These are phyloP conservation scores for Volutella citrinella DNA, from an alignment of 2,329 filamentous ascomycete genomes.

Conservation along the genomic window DNA sequence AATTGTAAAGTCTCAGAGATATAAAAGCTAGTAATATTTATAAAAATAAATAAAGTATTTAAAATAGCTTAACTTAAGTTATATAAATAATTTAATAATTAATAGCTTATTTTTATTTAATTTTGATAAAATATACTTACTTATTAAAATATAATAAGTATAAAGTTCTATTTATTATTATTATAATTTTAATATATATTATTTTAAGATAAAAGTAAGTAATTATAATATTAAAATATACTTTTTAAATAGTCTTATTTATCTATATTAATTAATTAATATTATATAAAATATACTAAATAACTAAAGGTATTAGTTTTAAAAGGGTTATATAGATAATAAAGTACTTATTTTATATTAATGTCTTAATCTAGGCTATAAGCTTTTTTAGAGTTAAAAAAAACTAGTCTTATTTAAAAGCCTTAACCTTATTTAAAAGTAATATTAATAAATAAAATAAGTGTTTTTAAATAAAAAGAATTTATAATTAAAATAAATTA, in stretches of 20 bases:
- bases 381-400: neutral
- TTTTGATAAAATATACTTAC: too few relatives aligned
- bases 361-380: neutral
- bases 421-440: neutral
- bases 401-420: neutral
- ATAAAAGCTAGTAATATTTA: too few relatives aligned
- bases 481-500: neutral
- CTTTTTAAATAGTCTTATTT: slow-evolving; percentile 1
- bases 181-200: slow-evolving; percentile 13
- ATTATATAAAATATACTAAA: slow-evolving; percentile 4
- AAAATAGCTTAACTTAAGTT: too few relatives aligned
- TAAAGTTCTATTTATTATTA: slow-evolving; percentile 14
- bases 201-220: slow-evolving; percentile 9
- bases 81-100: too few relatives aligned
- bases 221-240: slow-evolving; percentile 7
- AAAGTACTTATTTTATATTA: neutral
- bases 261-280: slow-evolving; percentile 11
- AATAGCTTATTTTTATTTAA: too few relatives aligned
- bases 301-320: neutral
- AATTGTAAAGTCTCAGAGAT: too few relatives aligned
- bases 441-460: neutral
- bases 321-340: neutral
- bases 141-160: slow-evolving; percentile 17
- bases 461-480: too few relatives aligned
- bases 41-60: too few relatives aligned